Evolutionary conservation across 2,329 filamentous ascomycete genomes (phyloP), one percentile per base, ranked within the genome.

Genomic region (Ophiostoma piceae): DNA sequence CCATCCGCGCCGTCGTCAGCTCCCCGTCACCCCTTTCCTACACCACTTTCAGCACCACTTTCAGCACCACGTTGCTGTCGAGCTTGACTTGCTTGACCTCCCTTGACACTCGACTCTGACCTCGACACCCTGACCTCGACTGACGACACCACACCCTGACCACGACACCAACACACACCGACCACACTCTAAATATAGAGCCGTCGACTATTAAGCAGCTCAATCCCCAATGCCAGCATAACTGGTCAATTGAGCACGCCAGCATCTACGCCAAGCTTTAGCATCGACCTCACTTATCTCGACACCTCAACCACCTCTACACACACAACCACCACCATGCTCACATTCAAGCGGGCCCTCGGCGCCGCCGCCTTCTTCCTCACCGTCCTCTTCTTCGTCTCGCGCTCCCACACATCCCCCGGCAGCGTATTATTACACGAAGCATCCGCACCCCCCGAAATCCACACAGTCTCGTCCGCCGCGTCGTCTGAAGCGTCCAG

Each of bases 301-400:
- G 2, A 60, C 54, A 60, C 54, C 9, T 12, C 54, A 5, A 57
- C 51, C 8, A 32, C 57, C 2, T 62, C 57, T 62, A 32, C 54
- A 60, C 11, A 29, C 26, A 57, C 43, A 54, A 57, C 22, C n/a
- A 26, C 51, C 29, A 81, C 76, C 71, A 96, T 96, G 92, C 85
- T 94, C 78, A 91, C 90, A 76, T 92, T 91, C 77, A 87, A 88
- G 76, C 90, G 91, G 80, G 90, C 91, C 76, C 79, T 96, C 73
- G 81, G 92, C 74, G 85, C 89, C 69, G 91, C 92, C 66, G 84
- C 86, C 75, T 85, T 89, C 77, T 80, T 94, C 73, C 79, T 94
- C 75, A 85, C 87, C 37, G 82, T 91, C 76, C 83, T 94, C 79
- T 88, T 89, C 80, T 80, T 94, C 73, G 83, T 92, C 74, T 87